Conservation (phyloP, 2,329 filamentous ascomycete species). For the Epichloe elymi region DNA sequence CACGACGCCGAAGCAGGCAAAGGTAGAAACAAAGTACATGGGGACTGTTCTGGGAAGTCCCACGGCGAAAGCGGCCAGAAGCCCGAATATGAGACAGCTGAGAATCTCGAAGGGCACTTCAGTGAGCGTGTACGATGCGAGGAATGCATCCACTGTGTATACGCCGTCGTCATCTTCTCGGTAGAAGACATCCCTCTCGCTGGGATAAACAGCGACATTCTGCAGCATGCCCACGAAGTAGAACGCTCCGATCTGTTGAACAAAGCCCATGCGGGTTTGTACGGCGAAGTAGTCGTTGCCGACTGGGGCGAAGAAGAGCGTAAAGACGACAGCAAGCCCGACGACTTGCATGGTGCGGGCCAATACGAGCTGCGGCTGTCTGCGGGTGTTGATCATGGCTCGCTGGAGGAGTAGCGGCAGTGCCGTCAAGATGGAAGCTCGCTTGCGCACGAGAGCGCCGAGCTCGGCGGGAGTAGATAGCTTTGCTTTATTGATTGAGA, state of each 20-base stretch:
- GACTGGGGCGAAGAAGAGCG: conserved; percentile 60
- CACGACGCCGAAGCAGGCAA: conserved; percentile 60
- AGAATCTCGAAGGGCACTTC: conserved; percentile 61
- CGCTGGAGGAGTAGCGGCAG: conserved; percentile 56
- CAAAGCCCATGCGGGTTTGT: conserved; percentile 60
- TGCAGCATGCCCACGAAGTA: conserved; percentile 71
- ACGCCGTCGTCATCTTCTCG: conserved; percentile 62
- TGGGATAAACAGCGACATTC: conserved; percentile 62
- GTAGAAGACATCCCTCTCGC: conserved; percentile 64
- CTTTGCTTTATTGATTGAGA: conserved; percentile 27
- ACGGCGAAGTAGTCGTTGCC: conserved; percentile 55
- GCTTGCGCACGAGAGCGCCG: conserved; percentile 51
- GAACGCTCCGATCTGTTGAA: conserved; percentile 58
- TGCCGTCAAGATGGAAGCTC: conserved; percentile 46
- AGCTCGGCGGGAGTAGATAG: conserved; percentile 59
- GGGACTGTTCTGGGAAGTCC: conserved; percentile 48
- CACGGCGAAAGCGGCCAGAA: conserved; percentile 50
- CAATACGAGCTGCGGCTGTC: conserved; percentile 50
- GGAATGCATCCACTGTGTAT: conserved; percentile 59
- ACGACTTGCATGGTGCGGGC: conserved; percentile 55
- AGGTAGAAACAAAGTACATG: conserved; percentile 55
- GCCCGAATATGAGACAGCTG: conserved; percentile 50
- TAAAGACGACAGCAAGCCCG: conserved; percentile 47
- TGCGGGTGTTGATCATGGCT: conserved; percentile 53
- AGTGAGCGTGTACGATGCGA: conserved; percentile 54